Evolutionary conservation across 495 filamentous ascomycete species (phyloP), one percentile per base, ranked within the genome.

Genomic region (Tuber melanosporum): DNA sequence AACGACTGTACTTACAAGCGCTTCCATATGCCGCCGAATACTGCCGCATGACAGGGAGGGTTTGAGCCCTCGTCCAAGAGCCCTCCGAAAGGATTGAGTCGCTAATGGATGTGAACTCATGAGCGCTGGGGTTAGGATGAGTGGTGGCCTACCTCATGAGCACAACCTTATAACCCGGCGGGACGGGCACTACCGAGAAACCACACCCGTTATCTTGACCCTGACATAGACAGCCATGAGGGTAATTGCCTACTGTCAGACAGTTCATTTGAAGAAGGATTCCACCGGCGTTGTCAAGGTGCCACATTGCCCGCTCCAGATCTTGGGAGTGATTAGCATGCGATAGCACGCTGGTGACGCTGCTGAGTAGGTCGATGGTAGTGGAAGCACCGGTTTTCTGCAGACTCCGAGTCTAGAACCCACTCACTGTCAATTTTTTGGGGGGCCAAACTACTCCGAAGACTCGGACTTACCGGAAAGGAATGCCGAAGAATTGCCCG

Each of bases 221-320:
- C 57, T 17, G n/a, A 42, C 46, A 20, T 70, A 47, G 42, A 2
- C 22, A 32, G 49, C 20, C n/a, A 9, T 17, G n/a, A 52, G 36
- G 52, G 12, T 71, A 39, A 39, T 41, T 71, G 10, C 57, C 41
- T 47, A 15, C 26, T 15, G 57, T 66, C 14, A 66, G 57, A 26
- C 26, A 8, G 57, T 46, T 72, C 17, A 66, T 69, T 2, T 42
- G 62, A 49, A 80, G 17, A 15, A 80, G 62, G 39, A 80, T 43
- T 17, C 77, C 71, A 2, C 78, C 78, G 49, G 74, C 77, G 52
- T 80, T 73, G 15, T 80, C 77, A 49, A 80, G 71, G 41, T 80
- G 78, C 78, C 78, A 80, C 41, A 80, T 49, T 43, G 77, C 71
- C 2, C 62, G 15, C 10, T 73, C 72, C 15, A 75, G 9, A 20